Evolutionary conservation across 805 yeast genomes (phyloP), one percentile per base, ranked within the genome.

Genomic region (Pichia kluyveri): DNA sequence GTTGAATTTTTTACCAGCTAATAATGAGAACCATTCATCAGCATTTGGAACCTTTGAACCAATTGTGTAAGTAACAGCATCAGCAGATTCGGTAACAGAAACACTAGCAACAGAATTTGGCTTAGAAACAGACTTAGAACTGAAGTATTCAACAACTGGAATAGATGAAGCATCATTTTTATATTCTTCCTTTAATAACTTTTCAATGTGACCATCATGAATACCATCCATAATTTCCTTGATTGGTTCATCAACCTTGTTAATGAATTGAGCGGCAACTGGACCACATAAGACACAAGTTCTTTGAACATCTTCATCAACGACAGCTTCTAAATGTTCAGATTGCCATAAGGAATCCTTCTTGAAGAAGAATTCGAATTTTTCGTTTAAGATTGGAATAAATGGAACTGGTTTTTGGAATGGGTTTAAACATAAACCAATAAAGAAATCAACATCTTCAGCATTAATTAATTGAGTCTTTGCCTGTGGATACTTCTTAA

Each of bases 211-310:
- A 51, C 96, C 96, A 37, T 89, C 80, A 62, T 93, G 96, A 53
- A 93, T 83, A 57, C 76, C 71, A 64, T 91, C 97, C 70, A 93
- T 70, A 58, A 93, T 89, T 41, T 84, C 86, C 69, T 86, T 82
- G 62, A 93, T 86, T 60, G 99, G 98, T 71, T 88, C 96, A 63
- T 93, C 82, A 52, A 86, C 93, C 62, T 76, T 73, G 60, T 76
- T 85, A 59, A 97, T 82, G 74, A 73, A 90, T 70, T 83, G 89
- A 59, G 96, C 96, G 59, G 99, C 96, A 57, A 93, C 98, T 45
- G 99, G 99, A 59, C 99, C 98, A 61, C 89, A 96, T 61, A 93
- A 77, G 57, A 93, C 89, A 85, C 99, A 95, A n/a, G 97, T 91
- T 77, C 99, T 85, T 69, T 90, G 90, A 53, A 93, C 98, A 66